Evolutionary conservation across 2,329 filamentous ascomycete genomes (phyloP).

Genomic region (Epichloe baconii): DNA sequence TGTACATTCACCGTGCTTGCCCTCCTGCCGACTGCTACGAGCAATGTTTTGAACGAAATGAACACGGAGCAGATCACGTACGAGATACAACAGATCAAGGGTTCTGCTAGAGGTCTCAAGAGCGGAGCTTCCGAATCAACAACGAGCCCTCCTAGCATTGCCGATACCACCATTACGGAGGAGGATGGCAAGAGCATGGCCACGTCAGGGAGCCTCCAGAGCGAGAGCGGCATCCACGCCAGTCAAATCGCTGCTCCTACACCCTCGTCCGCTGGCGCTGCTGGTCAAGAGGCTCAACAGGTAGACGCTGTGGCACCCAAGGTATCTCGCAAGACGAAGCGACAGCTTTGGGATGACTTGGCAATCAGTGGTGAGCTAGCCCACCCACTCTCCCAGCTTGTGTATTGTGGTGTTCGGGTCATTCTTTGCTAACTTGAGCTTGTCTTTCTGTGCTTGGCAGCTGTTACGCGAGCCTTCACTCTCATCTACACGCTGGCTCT

Average conservation of each 20-base stretch:
- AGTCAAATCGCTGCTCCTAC: conserved; percentile 57
- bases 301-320: conserved; percentile 25
- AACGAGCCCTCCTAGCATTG: conserved; percentile 41
- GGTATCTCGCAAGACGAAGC: conserved; percentile 63
- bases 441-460: conserved; percentile 19
- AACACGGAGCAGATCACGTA: conserved; percentile 88
- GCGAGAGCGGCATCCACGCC: conserved; percentile 71
- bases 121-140: conserved; percentile 41
- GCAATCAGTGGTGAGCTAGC: conserved; percentile 72
- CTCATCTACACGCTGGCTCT: conserved; percentile 83
- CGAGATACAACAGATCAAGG: conserved; percentile 89
- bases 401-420: too few species aligned
- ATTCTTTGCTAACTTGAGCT: background rate
- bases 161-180: conserved; percentile 62
- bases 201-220: conserved; percentile 49
- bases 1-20: conserved; percentile 98
- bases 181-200: conserved; percentile 66
- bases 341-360: conserved; percentile 92
- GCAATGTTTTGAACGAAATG: conserved; percentile 75
- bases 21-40: conserved; percentile 78
- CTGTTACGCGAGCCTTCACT: conserved; percentile 82
- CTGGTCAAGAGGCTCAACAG: conserved; percentile 21
- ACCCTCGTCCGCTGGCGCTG: conserved; percentile 24
- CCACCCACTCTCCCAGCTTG: background rate
- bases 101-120: conserved; percentile 43